Base-by-base conservation (phyloP, 1,284 basidiomycete genomes). In the Ustilago trichophora region DNA sequence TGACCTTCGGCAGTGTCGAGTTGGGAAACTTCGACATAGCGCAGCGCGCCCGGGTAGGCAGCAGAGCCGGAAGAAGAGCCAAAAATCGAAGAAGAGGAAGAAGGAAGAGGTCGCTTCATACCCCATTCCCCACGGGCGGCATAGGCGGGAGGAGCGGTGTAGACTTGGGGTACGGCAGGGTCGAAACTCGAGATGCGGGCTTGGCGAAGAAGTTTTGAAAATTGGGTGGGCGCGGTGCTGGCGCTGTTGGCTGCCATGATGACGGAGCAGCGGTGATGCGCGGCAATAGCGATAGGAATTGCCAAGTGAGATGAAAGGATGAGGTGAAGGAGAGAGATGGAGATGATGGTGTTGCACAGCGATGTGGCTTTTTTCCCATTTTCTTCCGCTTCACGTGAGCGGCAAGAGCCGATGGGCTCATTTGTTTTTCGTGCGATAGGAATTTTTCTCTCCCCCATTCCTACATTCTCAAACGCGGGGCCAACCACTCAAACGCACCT, bases 91-190 rank as follows among this genome's bases (percentile, higher is more conserved):
- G 56, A 43, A 12, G 67, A 53, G 4, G 64, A 50, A 11, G 74
- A 73, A 21, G 76, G 72, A 19, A 77, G 60, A 13, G 76, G 57
- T 6, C 77, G 57, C 48, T 78, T 78, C 52, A 78, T 46, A 33
- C 78, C 78, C 57, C 67, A 80, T 52, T 80, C 76, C 24, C 78
- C 78, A 18, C 78, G 68, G 12, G 66, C 63, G 12, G 70, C 55
- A 46, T 72, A 72, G 29, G 76, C 76, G 7, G 63, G 46, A 1
- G 78, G 75, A 3, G 76, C 60, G n/a, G 64, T 72, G 56, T 78
- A 78, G 25, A 78, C 69, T 43, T 77, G 78, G 0, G 50, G 53
- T 15, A 77, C 40, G 29, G 54, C 36, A 3, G 78, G 77, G 48
- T 78, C 75, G 42, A 70, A 77, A 32, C 59, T 57, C 22, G 72